A percentile compares a stretch with the other conserved stretches of the same genome.
Conservation (phyloP, 257 asterid species). For the Solanum rostratum region DNA sequence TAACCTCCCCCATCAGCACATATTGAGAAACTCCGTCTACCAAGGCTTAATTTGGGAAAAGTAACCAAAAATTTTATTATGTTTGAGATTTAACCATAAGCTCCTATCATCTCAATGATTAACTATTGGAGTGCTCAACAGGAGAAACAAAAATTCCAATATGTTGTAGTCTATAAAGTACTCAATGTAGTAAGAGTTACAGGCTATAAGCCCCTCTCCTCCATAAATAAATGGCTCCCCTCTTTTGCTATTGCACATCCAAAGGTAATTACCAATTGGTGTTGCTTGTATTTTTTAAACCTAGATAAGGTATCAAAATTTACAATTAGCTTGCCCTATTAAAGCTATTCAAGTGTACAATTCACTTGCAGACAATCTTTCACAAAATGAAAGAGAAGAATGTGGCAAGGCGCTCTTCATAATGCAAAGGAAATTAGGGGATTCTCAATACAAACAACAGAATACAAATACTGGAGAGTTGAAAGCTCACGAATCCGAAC, state of each 20-base stretch:
- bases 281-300: too few relatives aligned
- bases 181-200: background rate
- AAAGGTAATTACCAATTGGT: too few relatives aligned
- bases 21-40: too few relatives aligned
- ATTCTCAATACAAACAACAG: background rate
- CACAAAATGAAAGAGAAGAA: too few relatives aligned
- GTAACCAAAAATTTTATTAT: too few relatives aligned
- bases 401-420: too few relatives aligned
- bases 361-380: background rate
- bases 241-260: background rate
- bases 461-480: background rate
- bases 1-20: too few relatives aligned
- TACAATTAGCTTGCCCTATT: background rate
- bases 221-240: background rate
- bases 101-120: too few relatives aligned
- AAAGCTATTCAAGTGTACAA: background rate
- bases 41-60: too few relatives aligned
- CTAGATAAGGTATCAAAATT: too few relatives aligned
- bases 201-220: background rate
- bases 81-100: too few relatives aligned
- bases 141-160: background rate
- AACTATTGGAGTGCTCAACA: background rate
- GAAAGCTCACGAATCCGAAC: constrained; percentile 12
- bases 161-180: too few relatives aligned
- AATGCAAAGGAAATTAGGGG: background rate